Percentiles rank a stretch among this genome's conserved stretches.
Conservation (phyloP, 1,139 yeast genomes). For the Blastobotrys raffinosifermentans region DNA sequence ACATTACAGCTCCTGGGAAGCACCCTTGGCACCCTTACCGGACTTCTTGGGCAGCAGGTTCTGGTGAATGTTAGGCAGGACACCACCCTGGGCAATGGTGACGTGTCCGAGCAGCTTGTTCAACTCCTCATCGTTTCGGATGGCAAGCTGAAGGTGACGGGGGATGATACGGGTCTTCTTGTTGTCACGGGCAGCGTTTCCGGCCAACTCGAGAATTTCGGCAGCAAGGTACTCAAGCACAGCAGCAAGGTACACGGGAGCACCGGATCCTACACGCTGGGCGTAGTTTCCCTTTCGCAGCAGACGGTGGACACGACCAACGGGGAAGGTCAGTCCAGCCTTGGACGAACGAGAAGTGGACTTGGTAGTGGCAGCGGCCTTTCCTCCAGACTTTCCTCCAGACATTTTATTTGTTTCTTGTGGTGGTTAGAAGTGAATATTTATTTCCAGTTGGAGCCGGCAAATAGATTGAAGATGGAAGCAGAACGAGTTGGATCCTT, state of each 20-base stretch:
- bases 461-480: constrained; percentile 18
- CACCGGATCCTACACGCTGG: constrained; percentile 98
- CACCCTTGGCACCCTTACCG: constrained; percentile 32
- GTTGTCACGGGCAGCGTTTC: constrained; percentile 98
- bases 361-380: constrained; percentile 86
- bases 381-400: constrained; percentile 95
- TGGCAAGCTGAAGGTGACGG: constrained; percentile 96
- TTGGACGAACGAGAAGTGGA: constrained; percentile 96
- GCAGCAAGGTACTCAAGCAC: constrained; percentile 96
- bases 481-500: constrained; percentile 7
- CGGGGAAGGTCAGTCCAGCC: constrained; percentile 99
- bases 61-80: constrained; percentile 89
- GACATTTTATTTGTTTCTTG: constrained; percentile 50
- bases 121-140: constrained; percentile 96
- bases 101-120: constrained; percentile 91
- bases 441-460: constrained; percentile 21
- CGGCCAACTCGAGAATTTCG: constrained; percentile 95
- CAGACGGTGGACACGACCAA: constrained; percentile 97
- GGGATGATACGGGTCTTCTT: constrained; percentile 98
- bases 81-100: constrained; percentile 98
- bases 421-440: constrained; percentile 17
- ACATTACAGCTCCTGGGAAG: constrained; percentile 34
- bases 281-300: constrained; percentile 98
- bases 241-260: constrained; percentile 92
- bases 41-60: constrained; percentile 88